These are phyloP conservation scores for Aschersonia sp. DNA, from an alignment of 2,329 filamentous ascomycete genomes.

Conservation along the genomic window DNA sequence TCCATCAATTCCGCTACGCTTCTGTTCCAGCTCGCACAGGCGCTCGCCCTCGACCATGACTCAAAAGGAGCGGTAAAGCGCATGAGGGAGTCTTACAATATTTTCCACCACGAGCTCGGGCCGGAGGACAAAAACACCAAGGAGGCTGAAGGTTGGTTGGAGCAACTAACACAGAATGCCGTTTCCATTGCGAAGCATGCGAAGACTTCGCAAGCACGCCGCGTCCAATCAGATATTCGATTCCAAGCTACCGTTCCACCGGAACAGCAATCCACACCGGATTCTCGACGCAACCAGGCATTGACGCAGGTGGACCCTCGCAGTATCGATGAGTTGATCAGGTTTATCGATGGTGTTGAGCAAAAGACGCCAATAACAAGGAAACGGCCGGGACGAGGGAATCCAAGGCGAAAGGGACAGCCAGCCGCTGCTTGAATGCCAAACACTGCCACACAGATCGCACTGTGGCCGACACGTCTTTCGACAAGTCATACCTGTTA, in stretches of 20 bases:
- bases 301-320: constrained; percentile 49
- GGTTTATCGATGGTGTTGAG: constrained; percentile 76
- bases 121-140: constrained; percentile 93
- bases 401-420: constrained; percentile 38
- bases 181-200: constrained; percentile 89
- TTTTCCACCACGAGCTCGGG: constrained; percentile 80
- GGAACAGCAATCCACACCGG: constrained; percentile 13
- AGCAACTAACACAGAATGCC: constrained; percentile 90
- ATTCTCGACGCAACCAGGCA: constrained; percentile 14
- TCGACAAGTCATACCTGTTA: too few species aligned
- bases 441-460: too few species aligned
- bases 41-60: constrained; percentile 88
- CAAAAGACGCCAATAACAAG: constrained; percentile 30
- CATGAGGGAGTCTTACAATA: constrained; percentile 95
- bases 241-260: constrained; percentile 32
- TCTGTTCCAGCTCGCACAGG: constrained; percentile 92
- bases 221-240: constrained; percentile 55
- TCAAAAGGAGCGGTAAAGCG: constrained; percentile 79
- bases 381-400: constrained; percentile 30
- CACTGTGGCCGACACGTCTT: too few species aligned
- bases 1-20: constrained; percentile 91
- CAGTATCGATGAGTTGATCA: constrained; percentile 85
- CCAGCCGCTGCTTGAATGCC: constrained; percentile 1
- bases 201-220: constrained; percentile 67
- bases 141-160: constrained; percentile 91